These are phyloP conservation scores for Chlorella variabilis DNA, from an alignment of 163 green algal genomes.

Conservation along the genomic window DNA sequence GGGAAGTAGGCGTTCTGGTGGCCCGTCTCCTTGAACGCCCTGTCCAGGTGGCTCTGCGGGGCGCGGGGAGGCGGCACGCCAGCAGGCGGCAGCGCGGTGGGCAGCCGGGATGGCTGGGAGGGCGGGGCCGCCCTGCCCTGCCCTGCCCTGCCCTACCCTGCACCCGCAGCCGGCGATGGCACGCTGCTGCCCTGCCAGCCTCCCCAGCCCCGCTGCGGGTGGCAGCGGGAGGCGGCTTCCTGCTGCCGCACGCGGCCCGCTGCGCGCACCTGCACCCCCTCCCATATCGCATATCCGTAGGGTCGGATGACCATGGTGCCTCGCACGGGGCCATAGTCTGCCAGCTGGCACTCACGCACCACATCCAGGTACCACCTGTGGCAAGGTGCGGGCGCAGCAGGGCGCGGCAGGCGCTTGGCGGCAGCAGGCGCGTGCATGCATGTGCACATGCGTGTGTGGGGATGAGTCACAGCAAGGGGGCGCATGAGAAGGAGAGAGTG, in stretches of 20 bases:
- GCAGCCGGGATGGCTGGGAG: not conserved
- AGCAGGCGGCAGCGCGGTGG: not conserved
- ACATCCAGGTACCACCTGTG: conserved; percentile 98
- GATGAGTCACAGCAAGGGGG: not conserved
- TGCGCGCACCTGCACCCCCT: conserved; percentile 65
- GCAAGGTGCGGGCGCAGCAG: not conserved
- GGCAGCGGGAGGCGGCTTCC: not conserved
- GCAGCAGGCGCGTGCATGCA: not conserved
- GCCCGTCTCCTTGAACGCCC: conserved; percentile 90
- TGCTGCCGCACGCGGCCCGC: too few species aligned
- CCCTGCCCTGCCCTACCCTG: too few species aligned
- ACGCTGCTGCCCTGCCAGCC: too few species aligned
- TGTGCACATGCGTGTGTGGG: not conserved
- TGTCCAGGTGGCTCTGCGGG: conserved; percentile 69
- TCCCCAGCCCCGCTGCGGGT: too few species aligned
- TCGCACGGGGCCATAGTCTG: conserved; percentile 97
- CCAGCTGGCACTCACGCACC: conserved; percentile 92
- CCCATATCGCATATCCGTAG: conserved; percentile 90
- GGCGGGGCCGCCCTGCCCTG: too few species aligned
- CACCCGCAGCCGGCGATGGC: too few species aligned
- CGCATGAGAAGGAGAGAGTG: not conserved
- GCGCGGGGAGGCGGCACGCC: too few species aligned
- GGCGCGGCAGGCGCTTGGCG: not conserved
- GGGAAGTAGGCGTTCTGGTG: conserved; percentile 98
- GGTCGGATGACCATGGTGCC: conserved; percentile 98